phyloP scores from a whole-genome alignment of 345 rosid species.

The Dimocarpus longan region DNA sequence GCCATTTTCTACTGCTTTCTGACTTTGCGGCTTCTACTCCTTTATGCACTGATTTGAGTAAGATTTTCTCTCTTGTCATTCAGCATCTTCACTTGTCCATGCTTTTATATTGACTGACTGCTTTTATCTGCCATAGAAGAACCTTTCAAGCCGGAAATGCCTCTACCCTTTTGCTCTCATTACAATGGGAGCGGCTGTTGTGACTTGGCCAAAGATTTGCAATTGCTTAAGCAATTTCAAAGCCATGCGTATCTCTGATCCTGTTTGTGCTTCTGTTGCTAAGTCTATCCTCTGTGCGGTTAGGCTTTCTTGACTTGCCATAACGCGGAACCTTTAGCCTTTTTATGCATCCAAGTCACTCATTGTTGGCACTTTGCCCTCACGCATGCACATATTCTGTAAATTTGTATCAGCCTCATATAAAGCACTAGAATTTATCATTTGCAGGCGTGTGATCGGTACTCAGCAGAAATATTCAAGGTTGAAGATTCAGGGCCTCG shows the following conservation, averaged over 20 bases:
- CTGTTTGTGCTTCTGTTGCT: constrained; percentile 61
- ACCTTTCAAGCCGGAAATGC: constrained; percentile 46
- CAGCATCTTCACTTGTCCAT: background rate
- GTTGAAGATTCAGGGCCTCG: constrained; percentile 37
- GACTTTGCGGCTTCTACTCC: constrained; percentile 47
- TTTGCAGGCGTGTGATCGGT: constrained; percentile 81
- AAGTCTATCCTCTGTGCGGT: constrained; percentile 78
- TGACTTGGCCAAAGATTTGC: constrained; percentile 63
- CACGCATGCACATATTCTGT: background rate
- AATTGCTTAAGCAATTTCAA: constrained; percentile 59
- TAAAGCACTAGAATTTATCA: background rate
- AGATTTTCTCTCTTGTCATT: constrained; percentile 19
- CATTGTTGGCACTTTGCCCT: background rate
- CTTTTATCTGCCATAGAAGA: constrained; percentile 42
- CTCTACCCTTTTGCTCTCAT: constrained; percentile 64
- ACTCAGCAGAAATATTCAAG: constrained; percentile 66
- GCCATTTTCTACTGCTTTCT: constrained; percentile 40
- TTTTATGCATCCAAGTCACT: background rate
- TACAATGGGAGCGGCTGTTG: constrained; percentile 78
- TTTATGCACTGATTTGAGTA: constrained; percentile 59
- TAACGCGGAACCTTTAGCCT: background rate
- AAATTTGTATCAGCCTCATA: background rate
- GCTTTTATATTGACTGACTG: background rate
- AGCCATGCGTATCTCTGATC: constrained; percentile 66
- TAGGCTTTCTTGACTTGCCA: constrained; percentile 26